A percentile compares a stretch with the other conserved stretches of the same genome.
Conservation (phyloP, 257 asterid species). For the Scutellaria barbata region DNA sequence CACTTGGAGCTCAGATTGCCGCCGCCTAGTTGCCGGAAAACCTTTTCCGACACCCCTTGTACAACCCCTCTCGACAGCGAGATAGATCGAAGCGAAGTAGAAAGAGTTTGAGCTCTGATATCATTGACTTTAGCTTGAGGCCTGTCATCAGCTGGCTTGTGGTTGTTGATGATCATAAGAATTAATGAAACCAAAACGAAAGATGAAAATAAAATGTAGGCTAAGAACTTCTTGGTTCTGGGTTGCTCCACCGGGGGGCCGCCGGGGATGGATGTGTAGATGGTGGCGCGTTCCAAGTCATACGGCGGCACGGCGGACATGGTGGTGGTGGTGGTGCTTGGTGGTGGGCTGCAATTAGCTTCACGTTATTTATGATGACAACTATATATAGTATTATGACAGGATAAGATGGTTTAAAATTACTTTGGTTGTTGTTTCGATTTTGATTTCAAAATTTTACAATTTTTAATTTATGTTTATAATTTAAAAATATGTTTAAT, state of each 20-base stretch:
- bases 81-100: not conserved
- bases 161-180: conserved; percentile 35
- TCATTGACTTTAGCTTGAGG: conserved; percentile 13
- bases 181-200: conserved; percentile 40
- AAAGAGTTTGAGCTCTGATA: conserved; percentile 1
- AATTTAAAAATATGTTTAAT: too few relatives aligned
- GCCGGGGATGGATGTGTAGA: conserved; percentile 48
- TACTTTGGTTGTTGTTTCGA: too few relatives aligned
- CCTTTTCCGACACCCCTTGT: conserved; percentile 86
- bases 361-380: not conserved
- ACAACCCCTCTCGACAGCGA: conserved; percentile 60
- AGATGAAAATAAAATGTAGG: conserved; percentile 49
- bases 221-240: conserved; percentile 37
- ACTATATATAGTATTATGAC: conserved; percentile 29
- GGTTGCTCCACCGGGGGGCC: conserved; percentile 37
- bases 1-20: conserved; percentile 49
- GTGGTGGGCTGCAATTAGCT: too few relatives aligned
- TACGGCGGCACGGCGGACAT: conserved; percentile 50
- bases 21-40: conserved; percentile 47
- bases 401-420: conserved; percentile 21
- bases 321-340: not conserved
- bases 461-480: too few relatives aligned
- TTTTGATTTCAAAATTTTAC: too few relatives aligned
- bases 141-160: conserved; percentile 20
- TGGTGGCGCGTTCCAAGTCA: conserved; percentile 48